Evolutionary conservation across 169 alveolate genomes (phyloP).

Genomic region (Eimeria zaria): DNA sequence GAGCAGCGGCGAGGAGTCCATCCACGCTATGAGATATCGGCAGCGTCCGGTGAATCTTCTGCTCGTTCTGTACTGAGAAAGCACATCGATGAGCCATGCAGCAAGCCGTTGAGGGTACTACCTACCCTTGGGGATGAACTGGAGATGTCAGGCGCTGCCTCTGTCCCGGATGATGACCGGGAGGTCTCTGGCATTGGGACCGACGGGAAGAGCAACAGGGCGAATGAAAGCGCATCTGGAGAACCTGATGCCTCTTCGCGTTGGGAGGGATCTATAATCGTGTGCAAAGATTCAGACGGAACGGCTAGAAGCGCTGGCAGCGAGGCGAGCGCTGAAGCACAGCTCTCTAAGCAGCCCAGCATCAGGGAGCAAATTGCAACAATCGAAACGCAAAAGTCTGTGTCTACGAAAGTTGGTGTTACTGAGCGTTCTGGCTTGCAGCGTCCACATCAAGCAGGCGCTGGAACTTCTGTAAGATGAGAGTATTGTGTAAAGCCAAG

Average conservation of each 20-base stretch:
- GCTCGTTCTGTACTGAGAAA: not conserved
- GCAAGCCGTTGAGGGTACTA: slow-evolving; percentile 3
- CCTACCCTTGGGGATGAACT: slow-evolving; percentile 68
- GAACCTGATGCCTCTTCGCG: not conserved
- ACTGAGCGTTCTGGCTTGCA: not conserved
- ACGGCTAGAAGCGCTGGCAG: not conserved
- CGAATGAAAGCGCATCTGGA: not conserved
- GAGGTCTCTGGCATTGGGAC: not conserved
- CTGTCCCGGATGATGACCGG: not conserved
- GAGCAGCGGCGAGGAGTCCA: slow-evolving; percentile 64
- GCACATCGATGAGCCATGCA: not conserved
- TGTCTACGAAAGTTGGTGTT: not conserved
- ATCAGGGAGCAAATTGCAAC: slow-evolving; percentile 18
- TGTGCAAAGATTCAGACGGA: not conserved
- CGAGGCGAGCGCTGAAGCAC: not conserved
- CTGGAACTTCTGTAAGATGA: slow-evolving; percentile 15
- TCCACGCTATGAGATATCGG: slow-evolving; percentile 61
- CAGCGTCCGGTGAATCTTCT: slow-evolving; percentile 36
- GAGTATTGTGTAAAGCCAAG: not conserved
- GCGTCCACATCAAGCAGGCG: not conserved
- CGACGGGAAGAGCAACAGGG: not conserved
- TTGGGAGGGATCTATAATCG: not conserved
- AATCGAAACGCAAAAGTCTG: slow-evolving; percentile 9
- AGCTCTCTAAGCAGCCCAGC: not conserved
- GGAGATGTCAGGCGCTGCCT: slow-evolving; percentile 15